Conservation (phyloP, 1,284 basidiomycete genomes). For the Heterobasidion parviporum region DNA sequence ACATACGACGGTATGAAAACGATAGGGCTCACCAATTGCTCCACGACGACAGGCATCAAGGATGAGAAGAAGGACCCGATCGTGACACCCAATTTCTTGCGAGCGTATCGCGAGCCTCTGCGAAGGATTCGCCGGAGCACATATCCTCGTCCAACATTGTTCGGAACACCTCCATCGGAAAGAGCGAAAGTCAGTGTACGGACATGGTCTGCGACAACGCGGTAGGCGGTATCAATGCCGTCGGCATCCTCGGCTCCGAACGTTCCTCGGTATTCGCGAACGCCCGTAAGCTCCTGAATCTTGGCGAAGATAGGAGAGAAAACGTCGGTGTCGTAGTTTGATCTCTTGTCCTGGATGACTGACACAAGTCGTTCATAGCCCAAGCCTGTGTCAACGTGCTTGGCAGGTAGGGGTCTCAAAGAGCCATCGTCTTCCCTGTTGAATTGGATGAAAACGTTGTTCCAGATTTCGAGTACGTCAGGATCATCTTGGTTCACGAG, state of each 20-base stretch:
- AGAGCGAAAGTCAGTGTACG: slow-evolving; percentile 93
- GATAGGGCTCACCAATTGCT: slow-evolving; percentile 64
- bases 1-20: background rate
- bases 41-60: slow-evolving; percentile 83
- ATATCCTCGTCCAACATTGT: slow-evolving; percentile 94
- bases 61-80: slow-evolving; percentile 96
- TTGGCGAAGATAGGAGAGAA: slow-evolving; percentile 86
- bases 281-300: slow-evolving; percentile 87
- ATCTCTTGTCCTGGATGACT: slow-evolving; percentile 82
- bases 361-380: slow-evolving; percentile 98
- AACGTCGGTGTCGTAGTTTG: slow-evolving; percentile 98
- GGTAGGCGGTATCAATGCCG: slow-evolving; percentile 96
- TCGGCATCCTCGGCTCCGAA: slow-evolving; percentile 92
- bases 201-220: slow-evolving; percentile 95
- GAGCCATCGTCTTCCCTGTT: slow-evolving; percentile 90
- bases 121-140: slow-evolving; percentile 90
- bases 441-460: slow-evolving; percentile 99
- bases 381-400: slow-evolving; percentile 98
- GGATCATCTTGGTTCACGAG: slow-evolving; percentile 96
- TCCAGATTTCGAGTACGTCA: slow-evolving; percentile 98
- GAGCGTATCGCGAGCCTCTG: slow-evolving; percentile 88
- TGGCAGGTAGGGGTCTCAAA: slow-evolving; percentile 77
- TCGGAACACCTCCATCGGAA: slow-evolving; percentile 93
- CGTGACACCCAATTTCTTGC: slow-evolving; percentile 91
- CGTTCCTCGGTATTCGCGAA: slow-evolving; percentile 81